These are phyloP conservation scores for Dentipellis sp. DNA, from an alignment of 768 basidiomycete genomes.

Conservation along the genomic window DNA sequence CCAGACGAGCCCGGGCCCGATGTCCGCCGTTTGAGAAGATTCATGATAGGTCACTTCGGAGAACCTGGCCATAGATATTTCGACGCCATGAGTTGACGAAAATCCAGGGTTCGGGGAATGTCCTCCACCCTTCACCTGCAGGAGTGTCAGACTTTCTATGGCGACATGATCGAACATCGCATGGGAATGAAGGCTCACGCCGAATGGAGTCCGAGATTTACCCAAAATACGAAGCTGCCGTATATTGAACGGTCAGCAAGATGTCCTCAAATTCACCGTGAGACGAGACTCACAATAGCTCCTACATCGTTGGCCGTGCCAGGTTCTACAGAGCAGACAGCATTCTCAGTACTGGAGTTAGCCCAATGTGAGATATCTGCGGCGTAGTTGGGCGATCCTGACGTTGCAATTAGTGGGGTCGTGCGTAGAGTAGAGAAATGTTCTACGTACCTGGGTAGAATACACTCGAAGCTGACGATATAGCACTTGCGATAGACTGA, in stretches of 20 bases:
- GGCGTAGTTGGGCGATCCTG: constrained; percentile 1
- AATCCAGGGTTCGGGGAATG: constrained; percentile 15
- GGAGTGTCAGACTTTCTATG: neutral
- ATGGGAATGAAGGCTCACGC: no score
- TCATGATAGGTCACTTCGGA: constrained; percentile 1
- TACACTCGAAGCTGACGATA: neutral
- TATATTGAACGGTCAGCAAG: neutral
- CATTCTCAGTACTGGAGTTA: neutral
- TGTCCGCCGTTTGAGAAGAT: neutral
- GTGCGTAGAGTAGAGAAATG: no score
- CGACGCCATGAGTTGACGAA: constrained; percentile 17
- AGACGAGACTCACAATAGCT: constrained; percentile 1
- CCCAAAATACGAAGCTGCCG: neutral
- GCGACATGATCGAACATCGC: neutral
- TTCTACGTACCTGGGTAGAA: neutral
- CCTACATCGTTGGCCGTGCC: constrained; percentile 9
- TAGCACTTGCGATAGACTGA: neutral
- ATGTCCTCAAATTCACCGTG: neutral
- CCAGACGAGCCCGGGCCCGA: constrained; percentile 17
- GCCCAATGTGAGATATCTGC: constrained; percentile 7
- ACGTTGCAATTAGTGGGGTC: neutral
- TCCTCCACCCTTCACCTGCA: constrained; percentile 16
- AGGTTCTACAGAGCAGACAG: constrained; percentile 10
- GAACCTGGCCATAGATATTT: constrained; percentile 15
- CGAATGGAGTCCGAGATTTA: no score